Conservation (phyloP, 2,329 filamentous ascomycete genomes). For the Volutella citrinella region DNA sequence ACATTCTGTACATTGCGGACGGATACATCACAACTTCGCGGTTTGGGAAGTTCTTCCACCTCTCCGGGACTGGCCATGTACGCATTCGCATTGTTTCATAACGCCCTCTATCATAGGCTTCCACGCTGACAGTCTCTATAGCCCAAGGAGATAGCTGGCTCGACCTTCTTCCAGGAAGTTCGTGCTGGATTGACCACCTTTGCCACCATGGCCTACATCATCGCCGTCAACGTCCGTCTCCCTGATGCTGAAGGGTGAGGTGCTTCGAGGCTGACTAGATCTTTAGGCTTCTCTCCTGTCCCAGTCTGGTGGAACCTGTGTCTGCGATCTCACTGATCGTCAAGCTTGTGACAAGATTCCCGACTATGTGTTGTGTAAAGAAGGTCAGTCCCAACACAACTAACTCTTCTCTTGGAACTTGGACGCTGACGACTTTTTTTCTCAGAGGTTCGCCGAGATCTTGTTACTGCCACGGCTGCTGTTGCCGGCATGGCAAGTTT, state of each 20-base stretch:
- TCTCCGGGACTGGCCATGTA: slow-evolving; percentile 68
- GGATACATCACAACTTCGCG: slow-evolving; percentile 37
- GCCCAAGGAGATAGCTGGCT: slow-evolving; percentile 64
- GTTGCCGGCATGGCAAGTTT: slow-evolving; percentile 73
- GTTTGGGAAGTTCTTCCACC: slow-evolving; percentile 61
- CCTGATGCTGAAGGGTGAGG: not conserved
- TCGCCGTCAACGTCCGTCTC: slow-evolving; percentile 59
- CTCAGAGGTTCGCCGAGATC: slow-evolving; percentile 64
- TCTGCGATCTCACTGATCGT: slow-evolving; percentile 50
- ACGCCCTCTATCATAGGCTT: slow-evolving; percentile 1
- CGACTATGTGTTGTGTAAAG: slow-evolving; percentile 44
- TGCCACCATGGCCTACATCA: slow-evolving; percentile 82
- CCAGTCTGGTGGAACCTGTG: slow-evolving; percentile 74
- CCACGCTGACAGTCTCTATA: slow-evolving; percentile 29
- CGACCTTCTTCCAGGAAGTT: slow-evolving; percentile 73
- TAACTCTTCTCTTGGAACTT: accelerated
- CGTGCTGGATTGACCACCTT: slow-evolving; percentile 79
- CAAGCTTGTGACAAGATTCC: slow-evolving; percentile 47
- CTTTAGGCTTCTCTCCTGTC: slow-evolving; percentile 67
- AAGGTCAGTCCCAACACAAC: slow-evolving; percentile 33
- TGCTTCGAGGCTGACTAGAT: slow-evolving; percentile 3
- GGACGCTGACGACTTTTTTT: too few species aligned
- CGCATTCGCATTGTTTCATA: slow-evolving; percentile 26
- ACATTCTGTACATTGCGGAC: slow-evolving; percentile 35
- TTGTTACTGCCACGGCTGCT: slow-evolving; percentile 81